phyloP scores from a whole-genome alignment of 257 asterid species.

The Capsicum baccatum region DNA sequence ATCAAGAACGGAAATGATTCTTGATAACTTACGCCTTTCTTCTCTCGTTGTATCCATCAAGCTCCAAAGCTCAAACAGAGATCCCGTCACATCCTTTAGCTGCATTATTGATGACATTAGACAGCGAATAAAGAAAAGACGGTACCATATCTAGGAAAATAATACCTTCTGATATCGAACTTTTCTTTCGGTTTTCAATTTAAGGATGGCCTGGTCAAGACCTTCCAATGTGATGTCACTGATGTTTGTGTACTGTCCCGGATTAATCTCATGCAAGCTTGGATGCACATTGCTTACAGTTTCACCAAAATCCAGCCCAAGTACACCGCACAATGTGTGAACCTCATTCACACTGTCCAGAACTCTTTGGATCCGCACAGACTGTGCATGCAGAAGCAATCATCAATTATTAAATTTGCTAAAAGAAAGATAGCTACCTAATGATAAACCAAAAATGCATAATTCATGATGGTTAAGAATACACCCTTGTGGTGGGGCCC shows the following conservation, averaged over 20 bases:
- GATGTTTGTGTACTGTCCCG: slow-evolving; percentile 73
- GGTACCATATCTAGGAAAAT: slow-evolving; percentile 24
- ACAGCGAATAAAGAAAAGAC: slow-evolving; percentile 26
- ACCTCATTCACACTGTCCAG: slow-evolving; percentile 82
- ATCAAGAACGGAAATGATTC: slow-evolving; percentile 60
- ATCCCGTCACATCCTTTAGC: slow-evolving; percentile 78
- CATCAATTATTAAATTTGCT: neutral
- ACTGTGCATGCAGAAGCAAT: slow-evolving; percentile 59
- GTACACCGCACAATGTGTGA: slow-evolving; percentile 78
- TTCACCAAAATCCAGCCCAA: slow-evolving; percentile 77
- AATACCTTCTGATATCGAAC: slow-evolving; percentile 83
- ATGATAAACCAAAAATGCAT: slow-evolving; percentile 21
- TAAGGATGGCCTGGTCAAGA: slow-evolving; percentile 67
- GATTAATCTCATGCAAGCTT: slow-evolving; percentile 67
- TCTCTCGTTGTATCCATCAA: slow-evolving; percentile 76
- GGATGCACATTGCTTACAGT: slow-evolving; percentile 86
- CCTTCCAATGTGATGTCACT: slow-evolving; percentile 80
- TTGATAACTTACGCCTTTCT: slow-evolving; percentile 63
- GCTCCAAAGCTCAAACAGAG: slow-evolving; percentile 85
- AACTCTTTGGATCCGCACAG: slow-evolving; percentile 81
- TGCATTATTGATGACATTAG: slow-evolving; percentile 49
- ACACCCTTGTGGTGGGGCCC: neutral
- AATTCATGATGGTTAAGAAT: slow-evolving; percentile 11
- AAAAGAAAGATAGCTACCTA: neutral
- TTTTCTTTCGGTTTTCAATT: slow-evolving; percentile 75